These are phyloP conservation scores for Rhizopogon rudus DNA, from an alignment of 768 basidiomycete species.

Conservation along the genomic window DNA sequence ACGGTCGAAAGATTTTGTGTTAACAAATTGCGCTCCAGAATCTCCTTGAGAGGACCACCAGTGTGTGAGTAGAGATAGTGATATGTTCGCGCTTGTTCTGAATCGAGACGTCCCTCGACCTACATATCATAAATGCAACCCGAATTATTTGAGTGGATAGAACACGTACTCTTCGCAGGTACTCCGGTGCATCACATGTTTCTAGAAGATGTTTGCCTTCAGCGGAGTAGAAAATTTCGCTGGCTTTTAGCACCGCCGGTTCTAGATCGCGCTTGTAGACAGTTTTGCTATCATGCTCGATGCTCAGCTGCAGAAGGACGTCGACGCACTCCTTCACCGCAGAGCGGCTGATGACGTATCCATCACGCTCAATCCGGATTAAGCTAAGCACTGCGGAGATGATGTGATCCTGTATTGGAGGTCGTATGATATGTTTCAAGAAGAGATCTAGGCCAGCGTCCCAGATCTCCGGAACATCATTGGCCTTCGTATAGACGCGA, in stretches of 20 bases:
- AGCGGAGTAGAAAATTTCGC: slow-evolving; percentile 68
- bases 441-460: slow-evolving; percentile 83
- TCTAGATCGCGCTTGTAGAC: slow-evolving; percentile 86
- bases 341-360: slow-evolving; percentile 86
- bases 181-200: slow-evolving; percentile 76
- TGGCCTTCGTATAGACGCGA: slow-evolving; percentile 75
- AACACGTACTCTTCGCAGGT: slow-evolving; percentile 59
- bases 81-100: slow-evolving; percentile 79
- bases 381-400: slow-evolving; percentile 79
- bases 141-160: not conserved
- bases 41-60: slow-evolving; percentile 57
- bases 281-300: slow-evolving; percentile 43
- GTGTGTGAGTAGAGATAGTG: slow-evolving; percentile 85
- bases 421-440: slow-evolving; percentile 69
- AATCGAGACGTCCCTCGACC: slow-evolving; percentile 76
- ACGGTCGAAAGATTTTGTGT: slow-evolving; percentile 71
- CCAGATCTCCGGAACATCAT: slow-evolving; percentile 74
- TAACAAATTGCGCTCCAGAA: slow-evolving; percentile 75
- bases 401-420: slow-evolving; percentile 81
- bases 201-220: slow-evolving; percentile 72
- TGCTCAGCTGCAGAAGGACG: slow-evolving; percentile 67
- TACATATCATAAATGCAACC: slow-evolving; percentile 27
- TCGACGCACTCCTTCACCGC: slow-evolving; percentile 87
- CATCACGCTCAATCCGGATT: slow-evolving; percentile 88
- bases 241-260: slow-evolving; percentile 73